A percentile compares a stretch with the other conserved stretches of the same genome.
Evolutionary conservation across 345 rosid genomes (phyloP).

Genomic region (Diplotaxis tenuifolia): DNA sequence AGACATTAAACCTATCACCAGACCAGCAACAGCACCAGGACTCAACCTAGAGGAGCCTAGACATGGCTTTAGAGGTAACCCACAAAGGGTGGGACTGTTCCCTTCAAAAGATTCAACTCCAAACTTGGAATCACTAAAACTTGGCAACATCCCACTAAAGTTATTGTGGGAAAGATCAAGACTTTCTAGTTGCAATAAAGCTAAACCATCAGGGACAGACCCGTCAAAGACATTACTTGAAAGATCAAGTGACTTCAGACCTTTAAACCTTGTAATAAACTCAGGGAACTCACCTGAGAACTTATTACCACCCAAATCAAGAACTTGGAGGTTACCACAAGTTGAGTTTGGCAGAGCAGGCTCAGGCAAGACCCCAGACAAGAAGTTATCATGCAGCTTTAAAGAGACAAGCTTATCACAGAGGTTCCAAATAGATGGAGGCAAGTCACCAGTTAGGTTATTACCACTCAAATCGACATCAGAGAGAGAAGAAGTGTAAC

Average conservation of each 20-base stretch:
- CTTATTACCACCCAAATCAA: slow-evolving; percentile 79
- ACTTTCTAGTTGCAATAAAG: slow-evolving; percentile 54
- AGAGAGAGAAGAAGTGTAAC: slow-evolving; percentile 78
- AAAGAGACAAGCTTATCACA: slow-evolving; percentile 75
- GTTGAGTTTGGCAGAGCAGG: slow-evolving; percentile 82
- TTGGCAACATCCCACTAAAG: slow-evolving; percentile 76
- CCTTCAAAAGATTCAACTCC: slow-evolving; percentile 70
- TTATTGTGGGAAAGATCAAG: slow-evolving; percentile 87
- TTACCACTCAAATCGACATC: slow-evolving; percentile 77
- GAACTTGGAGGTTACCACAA: slow-evolving; percentile 61
- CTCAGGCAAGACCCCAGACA: slow-evolving; percentile 68
- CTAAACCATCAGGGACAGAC: slow-evolving; percentile 60
- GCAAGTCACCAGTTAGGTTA: slow-evolving; percentile 55
- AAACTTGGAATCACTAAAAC: slow-evolving; percentile 63
- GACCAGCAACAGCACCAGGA: slow-evolving; percentile 89
- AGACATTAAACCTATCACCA: slow-evolving; percentile 89
- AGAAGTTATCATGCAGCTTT: slow-evolving; percentile 61
- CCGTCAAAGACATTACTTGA: slow-evolving; percentile 71
- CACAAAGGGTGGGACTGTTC: slow-evolving; percentile 81
- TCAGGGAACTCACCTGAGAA: slow-evolving; percentile 83
- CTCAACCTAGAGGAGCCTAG: slow-evolving; percentile 61
- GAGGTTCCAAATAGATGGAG: slow-evolving; percentile 90
- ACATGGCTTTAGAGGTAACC: slow-evolving; percentile 70
- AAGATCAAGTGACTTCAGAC: slow-evolving; percentile 77
- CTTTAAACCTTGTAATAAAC: slow-evolving; percentile 57